Base-by-base conservation (phyloP, 2,329 filamentous ascomycete genomes). In the Pyricularia sp. region DNA sequence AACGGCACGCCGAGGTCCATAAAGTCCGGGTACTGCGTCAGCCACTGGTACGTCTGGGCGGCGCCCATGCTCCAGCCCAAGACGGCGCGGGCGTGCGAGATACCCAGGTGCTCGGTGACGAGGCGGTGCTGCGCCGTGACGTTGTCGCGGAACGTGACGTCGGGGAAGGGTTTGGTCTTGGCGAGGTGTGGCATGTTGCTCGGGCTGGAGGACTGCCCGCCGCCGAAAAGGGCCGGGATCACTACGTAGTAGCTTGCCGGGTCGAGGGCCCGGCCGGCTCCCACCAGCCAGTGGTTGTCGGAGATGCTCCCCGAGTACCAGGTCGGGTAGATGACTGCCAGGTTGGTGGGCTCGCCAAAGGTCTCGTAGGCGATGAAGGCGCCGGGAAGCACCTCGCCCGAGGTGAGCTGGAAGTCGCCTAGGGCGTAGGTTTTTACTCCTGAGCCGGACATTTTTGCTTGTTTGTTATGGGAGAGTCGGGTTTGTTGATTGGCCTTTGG, bases 51-150 rank as follows among this genome's bases (percentile, higher is more conserved):
- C 2, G 81, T 76, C 65, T 82, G 78, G 26, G 78, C 79, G 1
- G 81, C 82, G 49, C 82, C 82, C 82, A 85, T 83, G 62, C 79
- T 82, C 76, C 83, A 84, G 1, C 82, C 82, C 2, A 84, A 69
- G 35, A 83, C 78, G 10, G 78, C 76, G 16, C 79, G 75, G 0
- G 82, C 73, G 44, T 76, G 72, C 13, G 70, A 68, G 16, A 84
- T 71, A 1, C 76, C 75, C 0, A 84, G 73, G 4, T 72, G 70
- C 60, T 77, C 66, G 5, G 75, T 75, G 5, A n/a, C 10, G 1
- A 84, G 75, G 0, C 71, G 69, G 64, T 82, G 70, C 69, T 84
- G 82, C 0, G 81, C 77, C 0, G 72, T 73, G n/a, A 84, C 77
- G 67, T 82, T 82, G 68, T 84, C 82, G 66, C 75, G 75, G 67